These are phyloP conservation scores for Chlorociboria aeruginascens DNA, from an alignment of 495 filamentous ascomycete species.

Conservation along the genomic window DNA sequence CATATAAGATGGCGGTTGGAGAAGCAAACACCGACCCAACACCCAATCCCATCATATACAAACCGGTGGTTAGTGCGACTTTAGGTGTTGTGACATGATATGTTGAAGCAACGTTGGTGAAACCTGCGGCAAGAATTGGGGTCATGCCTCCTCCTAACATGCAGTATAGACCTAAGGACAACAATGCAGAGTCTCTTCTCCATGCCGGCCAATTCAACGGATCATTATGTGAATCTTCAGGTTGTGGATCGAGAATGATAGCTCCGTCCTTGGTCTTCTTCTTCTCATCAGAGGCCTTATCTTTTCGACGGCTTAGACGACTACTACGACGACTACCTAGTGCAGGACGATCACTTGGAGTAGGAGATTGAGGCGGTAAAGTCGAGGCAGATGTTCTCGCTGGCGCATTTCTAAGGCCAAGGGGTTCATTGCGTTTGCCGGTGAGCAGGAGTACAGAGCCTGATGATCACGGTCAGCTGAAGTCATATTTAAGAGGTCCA, in stretches of 20 bases:
- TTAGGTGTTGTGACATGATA: slow-evolving; percentile 59
- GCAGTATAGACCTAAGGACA: slow-evolving; percentile 83
- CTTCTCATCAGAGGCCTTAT: slow-evolving; percentile 33
- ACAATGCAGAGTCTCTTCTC: slow-evolving; percentile 68
- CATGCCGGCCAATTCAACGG: slow-evolving; percentile 86
- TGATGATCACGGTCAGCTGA: slow-evolving; percentile 19
- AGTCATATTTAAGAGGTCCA: background rate
- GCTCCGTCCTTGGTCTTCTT: slow-evolving; percentile 75
- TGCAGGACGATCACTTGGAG: slow-evolving; percentile 4
- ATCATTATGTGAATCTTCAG: slow-evolving; percentile 82
- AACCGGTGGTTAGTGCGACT: slow-evolving; percentile 81
- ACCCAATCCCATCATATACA: slow-evolving; percentile 93
- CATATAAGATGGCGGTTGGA: slow-evolving; percentile 83
- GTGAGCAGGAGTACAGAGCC: slow-evolving; percentile 75
- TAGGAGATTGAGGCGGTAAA: slow-evolving; percentile 27
- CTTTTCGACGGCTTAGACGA: background rate
- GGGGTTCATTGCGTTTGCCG: slow-evolving; percentile 63
- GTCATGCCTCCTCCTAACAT: slow-evolving; percentile 92
- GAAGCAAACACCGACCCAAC: slow-evolving; percentile 73
- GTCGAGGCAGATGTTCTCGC: slow-evolving; percentile 69
- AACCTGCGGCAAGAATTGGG: slow-evolving; percentile 81
- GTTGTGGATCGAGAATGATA: slow-evolving; percentile 85
- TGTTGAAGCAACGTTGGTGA: slow-evolving; percentile 61
- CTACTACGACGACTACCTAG: background rate
- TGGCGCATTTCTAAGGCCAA: slow-evolving; percentile 65